phyloP scores from a whole-genome alignment of 148 eudicot genomes.

The Rhododendron mucronatum region DNA sequence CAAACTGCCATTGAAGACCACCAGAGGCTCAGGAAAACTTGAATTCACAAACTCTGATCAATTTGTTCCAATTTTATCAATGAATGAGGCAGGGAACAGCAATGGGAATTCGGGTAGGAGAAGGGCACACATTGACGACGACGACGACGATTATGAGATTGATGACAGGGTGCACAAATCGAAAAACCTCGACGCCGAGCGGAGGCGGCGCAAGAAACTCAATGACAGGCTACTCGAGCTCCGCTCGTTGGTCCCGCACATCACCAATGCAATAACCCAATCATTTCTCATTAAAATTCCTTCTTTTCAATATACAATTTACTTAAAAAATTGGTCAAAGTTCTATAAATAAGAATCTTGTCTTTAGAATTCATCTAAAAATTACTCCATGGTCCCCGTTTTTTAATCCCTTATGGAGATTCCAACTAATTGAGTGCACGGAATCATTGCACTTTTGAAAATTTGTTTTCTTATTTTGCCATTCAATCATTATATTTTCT shows the following conservation, averaged over 20 bases:
- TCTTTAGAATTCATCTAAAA: background rate
- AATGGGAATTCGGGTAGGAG: slow-evolving; percentile 16
- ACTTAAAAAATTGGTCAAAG: background rate
- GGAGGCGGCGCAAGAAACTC: slow-evolving; percentile 65
- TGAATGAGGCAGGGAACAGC: slow-evolving; percentile 17
- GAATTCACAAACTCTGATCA: slow-evolving; percentile 12
- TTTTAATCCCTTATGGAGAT: too few species aligned
- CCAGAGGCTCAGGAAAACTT: background rate
- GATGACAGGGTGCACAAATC: slow-evolving; percentile 43
- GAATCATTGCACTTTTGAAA: too few species aligned
- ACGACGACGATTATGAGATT: slow-evolving; percentile 13
- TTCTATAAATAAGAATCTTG: background rate
- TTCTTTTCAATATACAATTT: background rate
- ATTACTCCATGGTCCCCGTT: too few species aligned
- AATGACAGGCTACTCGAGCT: slow-evolving; percentile 58
- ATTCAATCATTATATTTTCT: background rate
- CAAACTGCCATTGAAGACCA: background rate
- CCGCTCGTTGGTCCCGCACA: slow-evolving; percentile 73
- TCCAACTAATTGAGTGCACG: too few species aligned
- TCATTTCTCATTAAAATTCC: background rate
- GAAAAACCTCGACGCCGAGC: slow-evolving; percentile 74
- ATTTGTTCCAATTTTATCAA: slow-evolving; percentile 13
- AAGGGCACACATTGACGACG: background rate
- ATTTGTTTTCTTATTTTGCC: background rate
- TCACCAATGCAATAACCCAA: slow-evolving; percentile 62